Evolutionary conservation across 345 rosid species (phyloP).

Genomic region (Acer campestre): DNA sequence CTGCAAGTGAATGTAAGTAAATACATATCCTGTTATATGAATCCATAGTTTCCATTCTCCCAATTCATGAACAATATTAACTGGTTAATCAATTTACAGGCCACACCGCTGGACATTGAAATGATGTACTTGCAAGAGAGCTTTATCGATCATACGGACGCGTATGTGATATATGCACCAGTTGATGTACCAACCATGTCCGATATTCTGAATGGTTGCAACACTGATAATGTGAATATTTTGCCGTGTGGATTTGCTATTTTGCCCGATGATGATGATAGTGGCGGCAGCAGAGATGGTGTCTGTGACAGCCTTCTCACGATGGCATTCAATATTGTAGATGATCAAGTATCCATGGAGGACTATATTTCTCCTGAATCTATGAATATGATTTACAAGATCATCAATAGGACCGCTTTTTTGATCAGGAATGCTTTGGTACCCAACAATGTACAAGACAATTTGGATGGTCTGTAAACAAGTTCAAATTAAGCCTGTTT

Average conservation of each 20-base stretch:
- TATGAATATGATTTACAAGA: neutral
- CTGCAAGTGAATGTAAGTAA: conserved; percentile 37
- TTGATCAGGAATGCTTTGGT: conserved; percentile 20
- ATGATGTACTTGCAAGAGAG: conserved; percentile 43
- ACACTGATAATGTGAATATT: conserved; percentile 26
- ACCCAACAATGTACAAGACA: neutral
- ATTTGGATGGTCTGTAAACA: too few species aligned
- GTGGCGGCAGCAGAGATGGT: neutral
- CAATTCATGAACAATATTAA: neutral
- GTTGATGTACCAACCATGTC: conserved; percentile 27
- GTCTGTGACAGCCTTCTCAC: conserved; percentile 41
- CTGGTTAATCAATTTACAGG: conserved; percentile 19
- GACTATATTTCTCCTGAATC: conserved; percentile 18
- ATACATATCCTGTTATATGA: neutral
- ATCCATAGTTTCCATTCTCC: neutral
- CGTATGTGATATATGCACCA: conserved; percentile 45
- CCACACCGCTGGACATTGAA: conserved; percentile 1
- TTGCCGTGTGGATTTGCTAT: conserved; percentile 51
- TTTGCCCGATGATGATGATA: conserved; percentile 28
- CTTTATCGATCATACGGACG: conserved; percentile 29
- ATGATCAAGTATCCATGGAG: conserved; percentile 20
- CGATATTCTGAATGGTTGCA: conserved; percentile 30
- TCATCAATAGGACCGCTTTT: conserved; percentile 15
- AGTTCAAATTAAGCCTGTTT: too few species aligned
- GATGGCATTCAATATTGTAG: conserved; percentile 27